Conservation (phyloP, 257 asterid species). For the Przewalskia tangutica region DNA sequence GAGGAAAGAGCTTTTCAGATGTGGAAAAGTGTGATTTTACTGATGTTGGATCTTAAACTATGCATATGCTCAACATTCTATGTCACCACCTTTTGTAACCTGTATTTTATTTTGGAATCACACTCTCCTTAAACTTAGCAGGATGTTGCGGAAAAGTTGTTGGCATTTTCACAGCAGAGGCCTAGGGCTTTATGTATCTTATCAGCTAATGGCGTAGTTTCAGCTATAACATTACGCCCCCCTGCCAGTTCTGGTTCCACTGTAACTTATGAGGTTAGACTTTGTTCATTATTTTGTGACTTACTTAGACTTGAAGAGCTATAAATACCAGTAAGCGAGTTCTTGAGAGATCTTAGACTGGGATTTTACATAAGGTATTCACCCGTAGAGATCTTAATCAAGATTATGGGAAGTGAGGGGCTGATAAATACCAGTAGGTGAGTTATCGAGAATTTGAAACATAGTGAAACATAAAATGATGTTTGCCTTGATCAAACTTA, state of each 20-base stretch:
- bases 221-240: constrained; percentile 65
- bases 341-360: neutral
- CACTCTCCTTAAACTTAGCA: constrained; percentile 13
- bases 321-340: neutral
- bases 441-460: neutral
- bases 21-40: neutral
- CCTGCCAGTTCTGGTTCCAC: constrained; percentile 53
- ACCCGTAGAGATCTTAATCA: neutral
- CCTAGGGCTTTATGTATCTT: constrained; percentile 86
- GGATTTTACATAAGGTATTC: neutral
- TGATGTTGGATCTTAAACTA: neutral
- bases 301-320: neutral
- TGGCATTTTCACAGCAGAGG: constrained; percentile 90
- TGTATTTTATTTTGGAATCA: neutral
- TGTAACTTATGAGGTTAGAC: constrained; percentile 74
- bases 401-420: neutral
- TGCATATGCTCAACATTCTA: neutral
- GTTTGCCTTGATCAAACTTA: neutral
- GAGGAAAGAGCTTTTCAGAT: neutral
- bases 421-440: neutral
- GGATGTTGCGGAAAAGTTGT: constrained; percentile 83
- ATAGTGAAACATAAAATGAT: neutral
- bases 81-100: neutral
- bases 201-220: constrained; percentile 81
- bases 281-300: neutral